Percentiles rank a stretch among this genome's conserved stretches.
phyloP scores from a whole-genome alignment of 352 stramenopile genomes.

The Phytophthora melonis region DNA sequence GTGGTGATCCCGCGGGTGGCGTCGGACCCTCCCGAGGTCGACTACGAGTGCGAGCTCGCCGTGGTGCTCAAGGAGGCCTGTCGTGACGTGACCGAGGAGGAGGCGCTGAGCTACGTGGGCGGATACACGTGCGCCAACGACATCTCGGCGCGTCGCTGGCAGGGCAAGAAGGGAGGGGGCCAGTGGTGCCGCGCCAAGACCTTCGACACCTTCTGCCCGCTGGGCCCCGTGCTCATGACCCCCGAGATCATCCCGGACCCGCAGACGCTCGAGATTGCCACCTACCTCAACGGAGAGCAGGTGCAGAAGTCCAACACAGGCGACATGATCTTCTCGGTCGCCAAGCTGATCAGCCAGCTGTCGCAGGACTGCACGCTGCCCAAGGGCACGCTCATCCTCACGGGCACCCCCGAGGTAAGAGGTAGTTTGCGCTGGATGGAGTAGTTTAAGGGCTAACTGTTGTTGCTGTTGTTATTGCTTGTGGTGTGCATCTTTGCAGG shows the following conservation, averaged over 20 bases:
- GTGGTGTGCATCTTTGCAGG: slow-evolving; percentile 46
- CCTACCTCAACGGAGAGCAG: slow-evolving; percentile 81
- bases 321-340: slow-evolving; percentile 94
- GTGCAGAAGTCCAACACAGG: slow-evolving; percentile 90
- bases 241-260: slow-evolving; percentile 78
- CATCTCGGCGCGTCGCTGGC: slow-evolving; percentile 90
- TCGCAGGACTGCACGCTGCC: slow-evolving; percentile 91
- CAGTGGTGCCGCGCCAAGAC: slow-evolving; percentile 92
- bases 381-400: slow-evolving; percentile 91
- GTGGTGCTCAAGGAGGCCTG: slow-evolving; percentile 86
- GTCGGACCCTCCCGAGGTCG: slow-evolving; percentile 73
- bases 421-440: neutral
- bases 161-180: slow-evolving; percentile 84
- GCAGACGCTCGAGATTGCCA: slow-evolving; percentile 80
- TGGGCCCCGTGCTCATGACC: slow-evolving; percentile 89
- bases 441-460: neutral
- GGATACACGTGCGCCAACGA: slow-evolving; percentile 92
- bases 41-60: slow-evolving; percentile 93
- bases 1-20: slow-evolving; percentile 86
- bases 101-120: slow-evolving; percentile 88
- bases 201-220: slow-evolving; percentile 92
- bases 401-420: slow-evolving; percentile 87
- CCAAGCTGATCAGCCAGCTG: slow-evolving; percentile 89
- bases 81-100: slow-evolving; percentile 85
- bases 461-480: neutral